A percentile compares a stretch with the other conserved stretches of the same genome.
Evolutionary conservation across 164 flowering plant genomes (phyloP).

Genomic region (Annona squamosa): DNA sequence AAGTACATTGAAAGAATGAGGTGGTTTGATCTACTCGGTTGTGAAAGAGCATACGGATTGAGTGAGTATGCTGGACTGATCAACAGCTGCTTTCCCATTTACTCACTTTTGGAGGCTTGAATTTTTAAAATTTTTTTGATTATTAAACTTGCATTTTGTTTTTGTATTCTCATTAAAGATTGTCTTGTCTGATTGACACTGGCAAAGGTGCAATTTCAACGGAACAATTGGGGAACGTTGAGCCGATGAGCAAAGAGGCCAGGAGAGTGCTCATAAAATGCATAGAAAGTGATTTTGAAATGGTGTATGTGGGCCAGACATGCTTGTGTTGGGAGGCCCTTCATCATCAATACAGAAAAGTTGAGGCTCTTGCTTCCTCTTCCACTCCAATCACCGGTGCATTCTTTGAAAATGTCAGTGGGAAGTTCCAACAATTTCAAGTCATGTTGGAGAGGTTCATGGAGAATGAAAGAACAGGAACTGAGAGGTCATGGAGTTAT

Average conservation of each 20-base stretch:
- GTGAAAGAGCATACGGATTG: constrained; percentile 38
- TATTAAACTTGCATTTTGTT: not conserved
- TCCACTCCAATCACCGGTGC: constrained; percentile 13
- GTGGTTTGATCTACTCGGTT: constrained; percentile 42
- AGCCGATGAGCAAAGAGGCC: constrained; percentile 18
- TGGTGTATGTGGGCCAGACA: constrained; percentile 49
- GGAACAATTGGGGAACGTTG: constrained; percentile 17
- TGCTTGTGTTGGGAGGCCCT: constrained; percentile 69
- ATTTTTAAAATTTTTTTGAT: not conserved
- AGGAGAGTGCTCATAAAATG: constrained; percentile 34
- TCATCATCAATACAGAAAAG: constrained; percentile 40
- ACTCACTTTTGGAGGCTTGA: no score
- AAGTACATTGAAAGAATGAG: constrained; percentile 38
- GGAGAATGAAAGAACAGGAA: constrained; percentile 37
- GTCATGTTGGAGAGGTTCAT: constrained; percentile 45
- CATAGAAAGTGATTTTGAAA: constrained; percentile 44
- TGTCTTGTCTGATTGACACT: not conserved
- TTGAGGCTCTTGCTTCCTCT: constrained; percentile 24
- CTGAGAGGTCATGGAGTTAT: constrained; percentile 35
- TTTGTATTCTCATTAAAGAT: constrained; percentile 2
- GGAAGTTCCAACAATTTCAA: constrained; percentile 47
- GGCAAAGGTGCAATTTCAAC: constrained; percentile 29
- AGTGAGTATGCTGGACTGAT: constrained; percentile 21
- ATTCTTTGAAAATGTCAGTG: constrained; percentile 23
- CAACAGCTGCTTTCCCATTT: no score